A percentile compares a stretch with the other conserved stretches of the same genome.
These are phyloP conservation scores for Diphasiastrum complanatum DNA, from an alignment of 83 land plant genomes.

Conservation along the genomic window DNA sequence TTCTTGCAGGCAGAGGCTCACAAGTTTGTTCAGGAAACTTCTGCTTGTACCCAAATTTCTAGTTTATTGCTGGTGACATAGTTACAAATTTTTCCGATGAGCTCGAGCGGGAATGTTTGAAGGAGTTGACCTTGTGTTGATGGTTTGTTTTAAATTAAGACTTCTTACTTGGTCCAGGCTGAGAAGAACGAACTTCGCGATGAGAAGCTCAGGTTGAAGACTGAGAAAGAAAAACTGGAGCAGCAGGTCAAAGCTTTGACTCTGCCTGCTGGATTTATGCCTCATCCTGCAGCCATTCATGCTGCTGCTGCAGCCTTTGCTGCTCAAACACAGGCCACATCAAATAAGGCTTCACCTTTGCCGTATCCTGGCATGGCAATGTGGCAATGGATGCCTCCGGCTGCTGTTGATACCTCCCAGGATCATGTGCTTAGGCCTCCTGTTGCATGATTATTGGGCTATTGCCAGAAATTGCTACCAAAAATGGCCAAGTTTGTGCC, in stretches of 20 bases:
- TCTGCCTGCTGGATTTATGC: constrained; percentile 34
- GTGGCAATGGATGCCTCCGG: constrained; percentile 59
- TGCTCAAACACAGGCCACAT: constrained; percentile 26
- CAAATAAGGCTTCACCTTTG: constrained; percentile 42
- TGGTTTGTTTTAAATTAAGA: background rate
- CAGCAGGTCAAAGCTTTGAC: constrained; percentile 49
- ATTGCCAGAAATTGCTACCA: too few relatives aligned
- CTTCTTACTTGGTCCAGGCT: constrained; percentile 29
- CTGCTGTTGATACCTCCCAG: constrained; percentile 41
- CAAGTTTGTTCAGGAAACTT: too few relatives aligned
- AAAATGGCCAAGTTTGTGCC: too few relatives aligned
- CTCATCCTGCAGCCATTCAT: constrained; percentile 44
- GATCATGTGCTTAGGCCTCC: constrained; percentile 41
- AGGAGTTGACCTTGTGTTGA: background rate
- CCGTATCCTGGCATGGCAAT: constrained; percentile 66
- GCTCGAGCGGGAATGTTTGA: too few relatives aligned
- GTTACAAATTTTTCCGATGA: too few relatives aligned
- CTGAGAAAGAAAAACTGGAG: constrained; percentile 66
- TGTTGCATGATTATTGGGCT: too few relatives aligned
- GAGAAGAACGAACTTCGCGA: constrained; percentile 79
- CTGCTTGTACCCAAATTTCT: too few relatives aligned
- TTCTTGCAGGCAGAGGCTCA: background rate
- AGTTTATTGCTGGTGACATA: too few relatives aligned
- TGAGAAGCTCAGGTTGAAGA: constrained; percentile 66
- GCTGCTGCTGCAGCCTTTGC: constrained; percentile 45